Conservation (phyloP, 2,329 filamentous ascomycete species). For the Xylariaceae sp. region DNA sequence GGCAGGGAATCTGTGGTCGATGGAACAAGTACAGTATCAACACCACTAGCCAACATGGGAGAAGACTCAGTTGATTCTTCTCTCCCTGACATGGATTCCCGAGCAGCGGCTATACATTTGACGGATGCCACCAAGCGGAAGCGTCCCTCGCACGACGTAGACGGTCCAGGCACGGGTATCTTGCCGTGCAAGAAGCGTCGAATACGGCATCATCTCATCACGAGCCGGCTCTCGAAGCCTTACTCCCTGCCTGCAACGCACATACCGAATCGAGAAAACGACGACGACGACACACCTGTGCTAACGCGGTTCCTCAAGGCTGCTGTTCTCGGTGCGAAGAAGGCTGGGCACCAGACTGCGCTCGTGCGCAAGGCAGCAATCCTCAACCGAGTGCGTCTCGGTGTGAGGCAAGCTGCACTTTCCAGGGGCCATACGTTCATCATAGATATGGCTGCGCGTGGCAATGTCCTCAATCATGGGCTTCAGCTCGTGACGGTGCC, state of each 20-base stretch:
- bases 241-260: constrained; percentile 67
- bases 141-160: constrained; percentile 53
- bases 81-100: no score
- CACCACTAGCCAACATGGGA: no score
- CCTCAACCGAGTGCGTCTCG: constrained; percentile 55
- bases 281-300: constrained; percentile 36
- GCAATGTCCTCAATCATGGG: constrained; percentile 31
- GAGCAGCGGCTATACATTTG: no score
- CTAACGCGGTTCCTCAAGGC: constrained; percentile 39
- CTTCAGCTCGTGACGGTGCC: constrained; percentile 25
- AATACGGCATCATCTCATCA: constrained; percentile 59
- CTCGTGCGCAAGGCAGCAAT: constrained; percentile 61
- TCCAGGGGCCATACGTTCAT: constrained; percentile 27
- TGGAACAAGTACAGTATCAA: no score
- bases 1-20: no score
- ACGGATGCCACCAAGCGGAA: constrained; percentile 38
- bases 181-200: constrained; percentile 63
- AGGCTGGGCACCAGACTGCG: constrained; percentile 17
- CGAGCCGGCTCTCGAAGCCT: constrained; percentile 64
- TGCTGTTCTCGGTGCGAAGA: constrained; percentile 26
- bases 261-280: constrained; percentile 57
- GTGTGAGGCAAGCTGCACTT: constrained; percentile 36
- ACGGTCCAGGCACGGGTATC: constrained; percentile 48
- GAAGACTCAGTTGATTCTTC: no score
- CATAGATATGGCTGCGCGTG: constrained; percentile 28